phyloP scores from a whole-genome alignment of 1,139 yeast species.

The Protomyces arabidopsidicola region DNA sequence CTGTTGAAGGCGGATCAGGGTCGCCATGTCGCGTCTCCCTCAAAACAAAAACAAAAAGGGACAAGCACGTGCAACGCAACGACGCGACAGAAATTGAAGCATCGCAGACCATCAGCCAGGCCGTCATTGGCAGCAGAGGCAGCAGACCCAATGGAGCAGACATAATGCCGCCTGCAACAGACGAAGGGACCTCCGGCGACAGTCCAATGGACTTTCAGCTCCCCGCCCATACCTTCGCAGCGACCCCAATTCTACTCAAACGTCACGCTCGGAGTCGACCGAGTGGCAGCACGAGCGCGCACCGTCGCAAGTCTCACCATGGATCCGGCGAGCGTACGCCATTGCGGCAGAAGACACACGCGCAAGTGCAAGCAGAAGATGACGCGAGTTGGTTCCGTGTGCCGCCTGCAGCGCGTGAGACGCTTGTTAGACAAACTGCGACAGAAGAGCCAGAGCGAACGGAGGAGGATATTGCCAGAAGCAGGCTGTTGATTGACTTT shows the following conservation, averaged over 20 bases:
- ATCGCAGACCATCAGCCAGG: no score
- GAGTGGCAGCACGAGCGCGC: neutral
- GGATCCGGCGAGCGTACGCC: neutral
- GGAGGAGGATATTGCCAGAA: conserved; percentile 4
- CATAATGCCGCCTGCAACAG: neutral
- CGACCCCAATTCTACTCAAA: neutral
- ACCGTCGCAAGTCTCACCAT: neutral
- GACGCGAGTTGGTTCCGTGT: conserved; percentile 6
- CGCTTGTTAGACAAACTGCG: neutral
- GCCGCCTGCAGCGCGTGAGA: conserved; percentile 1
- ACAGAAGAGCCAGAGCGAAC: conserved; percentile 12
- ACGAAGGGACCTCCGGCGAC: neutral
- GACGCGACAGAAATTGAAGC: no score
- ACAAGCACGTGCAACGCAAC: neutral
- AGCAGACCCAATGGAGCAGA: neutral
- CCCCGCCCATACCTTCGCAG: neutral
- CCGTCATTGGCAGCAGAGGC: neutral
- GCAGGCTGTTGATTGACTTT: neutral
- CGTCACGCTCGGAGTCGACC: neutral
- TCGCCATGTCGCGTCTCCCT: neutral
- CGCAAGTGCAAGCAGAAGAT: conserved; percentile 1
- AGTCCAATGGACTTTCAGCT: neutral
- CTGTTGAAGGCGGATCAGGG: neutral
- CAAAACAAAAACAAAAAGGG: neutral
- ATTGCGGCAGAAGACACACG: neutral